A percentile compares a stretch with the other conserved stretches of the same genome.
Conservation (phyloP, 2,329 filamentous ascomycete genomes). For the Rhinocladiella mackenziei region DNA sequence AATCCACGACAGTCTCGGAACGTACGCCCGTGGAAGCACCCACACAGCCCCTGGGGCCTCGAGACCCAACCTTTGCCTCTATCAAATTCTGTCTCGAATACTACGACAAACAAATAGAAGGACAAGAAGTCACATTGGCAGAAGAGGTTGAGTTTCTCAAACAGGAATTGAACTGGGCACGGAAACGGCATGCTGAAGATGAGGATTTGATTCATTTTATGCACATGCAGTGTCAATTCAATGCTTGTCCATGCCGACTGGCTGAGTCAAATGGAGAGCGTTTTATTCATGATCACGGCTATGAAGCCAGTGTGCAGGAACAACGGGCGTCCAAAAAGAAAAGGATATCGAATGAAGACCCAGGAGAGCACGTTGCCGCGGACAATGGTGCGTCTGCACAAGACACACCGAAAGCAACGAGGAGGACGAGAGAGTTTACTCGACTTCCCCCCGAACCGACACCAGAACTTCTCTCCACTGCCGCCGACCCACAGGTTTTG, state of each 20-base stretch:
- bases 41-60: not conserved
- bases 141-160: slow-evolving; percentile 45
- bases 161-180: slow-evolving; percentile 51
- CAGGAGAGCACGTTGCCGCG: not conserved
- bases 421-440: not conserved
- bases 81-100: slow-evolving; percentile 11
- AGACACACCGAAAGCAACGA: not conserved
- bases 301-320: slow-evolving; percentile 26
- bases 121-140: slow-evolving; percentile 30
- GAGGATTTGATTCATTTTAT: slow-evolving; percentile 54
- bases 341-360: slow-evolving; percentile 14
- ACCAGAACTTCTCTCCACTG: not conserved
- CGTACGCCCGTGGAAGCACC: not conserved
- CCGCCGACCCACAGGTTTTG: slow-evolving; percentile 10
- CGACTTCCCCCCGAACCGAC: slow-evolving; percentile 17
- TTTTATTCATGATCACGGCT: slow-evolving; percentile 41
- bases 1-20: not conserved
- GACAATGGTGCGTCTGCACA: not conserved
- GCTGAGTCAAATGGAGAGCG: slow-evolving; percentile 40
- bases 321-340: slow-evolving; percentile 20
- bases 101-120: slow-evolving; percentile 28
- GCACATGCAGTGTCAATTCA: slow-evolving; percentile 49
- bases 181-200: slow-evolving; percentile 44
- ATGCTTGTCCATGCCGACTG: slow-evolving; percentile 46
- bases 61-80: slow-evolving; percentile 7